These are phyloP conservation scores for Fusarium aywerte DNA, from an alignment of 2,329 filamentous ascomycete species.

Conservation along the genomic window DNA sequence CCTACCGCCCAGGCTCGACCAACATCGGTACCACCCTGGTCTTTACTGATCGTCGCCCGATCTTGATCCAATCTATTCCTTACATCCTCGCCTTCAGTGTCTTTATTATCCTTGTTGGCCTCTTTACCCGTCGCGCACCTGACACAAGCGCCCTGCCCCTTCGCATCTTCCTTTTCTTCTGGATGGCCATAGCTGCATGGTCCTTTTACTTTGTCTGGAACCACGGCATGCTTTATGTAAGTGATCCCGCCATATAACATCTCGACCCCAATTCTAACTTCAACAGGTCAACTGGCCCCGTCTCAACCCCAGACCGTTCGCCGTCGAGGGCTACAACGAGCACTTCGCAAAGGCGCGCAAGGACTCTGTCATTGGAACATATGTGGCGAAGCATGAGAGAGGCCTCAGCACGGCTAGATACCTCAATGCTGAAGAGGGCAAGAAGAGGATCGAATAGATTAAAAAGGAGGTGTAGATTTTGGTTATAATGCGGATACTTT, in stretches of 20 bases:
- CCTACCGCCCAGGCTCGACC: conserved; percentile 79
- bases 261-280: conserved; percentile 20
- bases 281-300: conserved; percentile 96
- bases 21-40: conserved; percentile 77
- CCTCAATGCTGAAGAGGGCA: conserved; percentile 91
- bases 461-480: conserved; percentile 13
- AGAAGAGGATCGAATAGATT: conserved; percentile 91
- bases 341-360: conserved; percentile 84
- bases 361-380: conserved; percentile 80
- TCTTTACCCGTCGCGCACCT: conserved; percentile 76
- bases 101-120: conserved; percentile 82
- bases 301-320: conserved; percentile 87
- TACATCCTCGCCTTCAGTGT: conserved; percentile 88
- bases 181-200: conserved; percentile 76
- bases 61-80: conserved; percentile 92
- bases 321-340: conserved; percentile 88
- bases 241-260: conserved; percentile 53
- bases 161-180: conserved; percentile 83
- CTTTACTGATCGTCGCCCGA: conserved; percentile 85
- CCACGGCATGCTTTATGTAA: conserved; percentile 94
- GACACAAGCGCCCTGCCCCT: conserved; percentile 83
- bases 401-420: conserved; percentile 85
- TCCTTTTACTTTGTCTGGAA: conserved; percentile 79
- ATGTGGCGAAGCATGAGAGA: conserved; percentile 77
- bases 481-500: conserved; percentile 22